Evolutionary conservation across 2,329 filamentous ascomycete genomes (phyloP), one percentile per base, ranked within the genome.

Genomic region (Penicillium expansum): DNA sequence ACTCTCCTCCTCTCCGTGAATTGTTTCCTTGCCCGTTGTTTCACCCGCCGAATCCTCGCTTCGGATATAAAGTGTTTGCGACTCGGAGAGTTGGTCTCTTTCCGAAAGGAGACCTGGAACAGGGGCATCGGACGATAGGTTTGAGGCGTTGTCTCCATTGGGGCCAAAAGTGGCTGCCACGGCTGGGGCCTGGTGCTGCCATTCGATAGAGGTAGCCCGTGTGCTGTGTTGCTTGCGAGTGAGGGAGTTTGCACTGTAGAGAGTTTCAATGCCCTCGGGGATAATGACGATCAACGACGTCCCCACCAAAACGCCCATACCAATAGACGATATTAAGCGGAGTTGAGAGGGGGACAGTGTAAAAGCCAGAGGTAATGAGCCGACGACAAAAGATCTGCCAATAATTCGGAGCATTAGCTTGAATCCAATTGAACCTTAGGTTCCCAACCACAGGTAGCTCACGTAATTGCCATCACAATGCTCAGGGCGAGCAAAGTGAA

Each of bases 261-360:
- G 83, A 3, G 94, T 93, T 71, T 97, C 92, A 58, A 97, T 88
- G 37, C 94, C 94, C 75, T 99, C 94, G 0, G 94, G 94, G 68
- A 99, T 96, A 70, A 99, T 97, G 32, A 99, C 92, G 62, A 97
- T 93, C 62, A 99, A 83, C 1, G 93, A 93, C 29, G 94, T 97
- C 35, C 94, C 94, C 16, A 99, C 92, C 9, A 99, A 81, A 50
- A 99, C 89, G 43, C 94, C 94, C 74, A 96, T 91, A 52, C 94
- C 94, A 71, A 97, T 85, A 56, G 92, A 92, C 22, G 93, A 95
- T 71, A 97, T 90, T 48, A 96, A 80, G 70, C 93, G 88, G 56
- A 97, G 80, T 74, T 96, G 91, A 42, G 91, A 90, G 58, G 89
- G 86, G 30, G 92, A 93, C 27, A 99, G 83, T 56, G 88, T 85